Base-by-base conservation (phyloP, 2,329 filamentous ascomycete genomes). In the Fusarium haematococcum region DNA sequence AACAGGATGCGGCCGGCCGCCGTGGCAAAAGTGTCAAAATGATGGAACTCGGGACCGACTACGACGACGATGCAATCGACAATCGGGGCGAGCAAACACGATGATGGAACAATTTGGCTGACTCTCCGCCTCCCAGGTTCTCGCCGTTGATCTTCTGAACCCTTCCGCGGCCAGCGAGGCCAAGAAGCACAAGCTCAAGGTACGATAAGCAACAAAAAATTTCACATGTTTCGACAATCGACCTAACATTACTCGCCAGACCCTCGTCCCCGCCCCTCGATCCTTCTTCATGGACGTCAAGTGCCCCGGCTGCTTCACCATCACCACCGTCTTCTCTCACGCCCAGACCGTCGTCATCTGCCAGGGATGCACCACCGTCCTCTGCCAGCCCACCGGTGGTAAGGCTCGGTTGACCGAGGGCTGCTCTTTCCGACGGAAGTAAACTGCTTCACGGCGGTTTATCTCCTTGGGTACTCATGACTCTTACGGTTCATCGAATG, bases 281-380 rank as follows among this genome's bases (percentile, higher is more conserved):
- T 98, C 96, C 80, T 99, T 98, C 94, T 99, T 99, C 94, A 99
- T 99, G 97, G 97, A 99, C 86, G 97, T 99, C 91, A 99, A 99
- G 94, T 99, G 97, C 94, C 97, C 97, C 86, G 97, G 97, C 84
- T 99, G 97, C 94, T 99, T 98, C 93, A 98, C 95, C 88, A 99
- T 99, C 92, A 99, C 97, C 87, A 99, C 97, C 87, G 97, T 99
- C 88, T 99, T 98, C 94, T 98, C 96, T 78, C 97, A 99, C 92
- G 97, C 97, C 87, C 97, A 99, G 92, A 99, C 97, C 86, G 97
- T 99, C 86, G 97, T 99, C 88, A 97, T 98, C 91, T 99, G 97
- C 93, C 95, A 95, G 85, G 97, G 97, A 84, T 99, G 97, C 94
- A 98, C 96, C 83, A 98, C 97, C 83, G 97, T 99, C 81, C 94